Conservation (phyloP, 495 filamentous ascomycete genomes). For the Aspergillus saccharolyticus region DNA sequence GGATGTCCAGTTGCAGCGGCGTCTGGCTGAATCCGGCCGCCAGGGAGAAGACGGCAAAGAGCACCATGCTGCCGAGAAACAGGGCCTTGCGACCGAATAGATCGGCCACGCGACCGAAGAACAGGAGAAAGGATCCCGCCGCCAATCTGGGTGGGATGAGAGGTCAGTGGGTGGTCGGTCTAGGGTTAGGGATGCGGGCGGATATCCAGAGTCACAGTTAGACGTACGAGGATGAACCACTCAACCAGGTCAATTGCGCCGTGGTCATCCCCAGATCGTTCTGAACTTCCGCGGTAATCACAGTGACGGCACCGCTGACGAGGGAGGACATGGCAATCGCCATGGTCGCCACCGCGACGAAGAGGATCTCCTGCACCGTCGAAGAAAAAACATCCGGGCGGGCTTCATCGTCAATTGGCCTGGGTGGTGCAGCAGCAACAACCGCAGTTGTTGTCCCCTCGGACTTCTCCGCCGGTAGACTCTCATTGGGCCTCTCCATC, state of each 20-base stretch:
- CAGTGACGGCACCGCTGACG: constrained; percentile 52
- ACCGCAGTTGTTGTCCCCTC: not conserved
- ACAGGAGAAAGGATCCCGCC: constrained; percentile 65
- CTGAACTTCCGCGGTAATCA: constrained; percentile 61
- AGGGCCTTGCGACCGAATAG: constrained; percentile 67
- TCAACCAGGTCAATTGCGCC: constrained; percentile 69
- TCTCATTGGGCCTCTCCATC: not conserved
- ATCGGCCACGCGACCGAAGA: constrained; percentile 70
- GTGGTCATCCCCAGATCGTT: constrained; percentile 58
- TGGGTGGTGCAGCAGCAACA: not conserved
- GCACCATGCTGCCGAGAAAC: constrained; percentile 61
- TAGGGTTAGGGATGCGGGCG: constrained; percentile 13
- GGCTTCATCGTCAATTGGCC: not conserved
- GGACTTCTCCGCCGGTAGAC: not conserved
- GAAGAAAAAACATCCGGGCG: constrained; percentile 57
- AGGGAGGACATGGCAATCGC: constrained; percentile 62
- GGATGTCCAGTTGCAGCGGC: constrained; percentile 58
- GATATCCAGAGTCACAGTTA: not conserved
- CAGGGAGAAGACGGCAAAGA: constrained; percentile 54
- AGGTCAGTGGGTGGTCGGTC: too few relatives aligned
- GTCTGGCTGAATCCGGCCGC: constrained; percentile 58
- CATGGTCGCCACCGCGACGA: constrained; percentile 63
- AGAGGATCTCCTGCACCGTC: constrained; percentile 60
- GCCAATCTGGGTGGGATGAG: constrained; percentile 56
- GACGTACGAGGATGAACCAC: constrained; percentile 54